These are phyloP conservation scores for Takashimella tepidaria DNA, from an alignment of 1,284 basidiomycete genomes.

Conservation along the genomic window DNA sequence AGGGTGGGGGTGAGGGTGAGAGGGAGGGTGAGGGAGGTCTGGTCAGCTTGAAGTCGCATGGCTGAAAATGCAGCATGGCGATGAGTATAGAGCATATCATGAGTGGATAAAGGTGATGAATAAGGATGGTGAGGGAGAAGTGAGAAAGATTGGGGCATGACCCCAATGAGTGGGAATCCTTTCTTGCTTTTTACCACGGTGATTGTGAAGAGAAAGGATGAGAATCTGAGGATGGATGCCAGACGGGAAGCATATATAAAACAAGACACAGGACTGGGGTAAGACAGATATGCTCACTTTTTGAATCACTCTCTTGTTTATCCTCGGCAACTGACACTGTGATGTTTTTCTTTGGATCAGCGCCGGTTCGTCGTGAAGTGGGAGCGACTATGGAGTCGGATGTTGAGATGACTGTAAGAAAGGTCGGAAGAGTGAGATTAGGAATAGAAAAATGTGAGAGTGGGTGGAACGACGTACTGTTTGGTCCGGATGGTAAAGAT, in stretches of 20 bases:
- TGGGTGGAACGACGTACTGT: not conserved
- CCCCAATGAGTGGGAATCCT: not conserved
- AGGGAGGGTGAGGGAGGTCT: not conserved
- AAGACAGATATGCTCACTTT: not conserved
- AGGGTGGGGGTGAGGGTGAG: slow-evolving; percentile 1
- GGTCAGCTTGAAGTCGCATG: not conserved
- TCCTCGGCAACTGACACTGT: not conserved
- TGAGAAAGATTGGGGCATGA: not conserved
- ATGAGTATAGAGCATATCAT: not conserved
- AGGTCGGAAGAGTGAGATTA: too few relatives aligned
- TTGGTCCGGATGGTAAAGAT: slow-evolving; percentile 7
- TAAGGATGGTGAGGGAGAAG: too few relatives aligned
- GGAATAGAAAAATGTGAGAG: too few relatives aligned
- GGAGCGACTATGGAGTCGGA: not conserved
- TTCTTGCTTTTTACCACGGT: not conserved
- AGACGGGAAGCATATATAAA: too few relatives aligned
- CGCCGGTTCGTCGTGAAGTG: not conserved
- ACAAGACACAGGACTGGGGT: too few relatives aligned
- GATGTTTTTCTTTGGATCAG: not conserved
- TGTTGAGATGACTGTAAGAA: not conserved
- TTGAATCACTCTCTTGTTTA: not conserved
- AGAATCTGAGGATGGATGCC: too few relatives aligned
- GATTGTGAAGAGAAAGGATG: not conserved
- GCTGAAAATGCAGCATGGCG: not conserved
- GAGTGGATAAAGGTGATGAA: not conserved